Evolutionary conservation across 495 filamentous ascomycete genomes (phyloP), one percentile per base, ranked within the genome.

Genomic region (Xylaria venustula): DNA sequence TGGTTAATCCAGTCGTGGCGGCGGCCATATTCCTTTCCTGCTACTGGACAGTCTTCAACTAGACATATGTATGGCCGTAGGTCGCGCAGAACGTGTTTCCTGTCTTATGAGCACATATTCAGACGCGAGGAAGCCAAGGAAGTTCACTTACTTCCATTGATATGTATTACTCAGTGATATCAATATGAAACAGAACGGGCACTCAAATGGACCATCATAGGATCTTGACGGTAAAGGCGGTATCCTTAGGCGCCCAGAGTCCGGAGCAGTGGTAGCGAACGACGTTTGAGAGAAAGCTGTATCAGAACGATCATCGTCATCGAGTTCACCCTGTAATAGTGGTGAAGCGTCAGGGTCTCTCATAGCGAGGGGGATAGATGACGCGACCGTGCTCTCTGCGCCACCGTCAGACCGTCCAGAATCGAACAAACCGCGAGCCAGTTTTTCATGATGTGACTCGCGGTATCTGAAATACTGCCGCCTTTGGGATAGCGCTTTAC

Each of bases 401-500:
- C 54, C 53, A 20, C 58, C 58, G 3, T 17, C 22, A 15, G 40
- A 41, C 9, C 42, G 50, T 8, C 25, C 22, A 11, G 55, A 46
- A 20, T 61, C 50, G 14, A 60, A 61, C 57, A 60, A 56, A 26
- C 58, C 66, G 45, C 62, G 59, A 1, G 63, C 49, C 0, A 79
- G 54, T 58, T 77, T 78, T 14, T 54, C 45, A 54, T 69, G 65
- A 66, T 77, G 76, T 54, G 67, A 63, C 61, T 75, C 65, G 1
- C 73, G 66, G 47, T 78, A 79, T 47, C 53, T 69, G 11, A 78
- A 58, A 58, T 70, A 75, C 25, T 72, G 64, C 6, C 72, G 68
- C 34, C 75, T 55, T 34, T 62, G 57, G 2, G 71, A 74, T 37
- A 74, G 73, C 1, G 74, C 73, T 50, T 64, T 63, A 14, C 74